Percentiles rank a stretch among this genome's conserved stretches.
These are phyloP conservation scores for Diutina neorugosa DNA, from an alignment of 1,139 yeast species.

Conservation along the genomic window DNA sequence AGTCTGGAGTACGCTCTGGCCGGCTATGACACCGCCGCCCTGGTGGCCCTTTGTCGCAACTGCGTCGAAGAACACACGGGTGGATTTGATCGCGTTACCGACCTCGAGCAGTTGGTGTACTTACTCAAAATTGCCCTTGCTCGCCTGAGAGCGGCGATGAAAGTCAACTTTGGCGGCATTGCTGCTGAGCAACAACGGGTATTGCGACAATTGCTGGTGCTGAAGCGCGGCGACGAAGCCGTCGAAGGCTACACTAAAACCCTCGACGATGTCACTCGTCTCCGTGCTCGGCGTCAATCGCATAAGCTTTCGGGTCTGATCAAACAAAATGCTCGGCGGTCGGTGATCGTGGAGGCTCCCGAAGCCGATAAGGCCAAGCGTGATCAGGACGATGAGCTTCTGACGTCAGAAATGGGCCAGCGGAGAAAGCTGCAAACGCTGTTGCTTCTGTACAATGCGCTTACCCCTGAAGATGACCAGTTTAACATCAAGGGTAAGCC, in stretches of 20 bases:
- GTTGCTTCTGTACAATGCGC: slow-evolving; percentile 1
- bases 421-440: not conserved
- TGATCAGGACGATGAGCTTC: slow-evolving; percentile 9
- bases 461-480: slow-evolving; percentile 17
- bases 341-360: slow-evolving; percentile 37
- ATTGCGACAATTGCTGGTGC: not conserved
- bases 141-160: slow-evolving; percentile 63
- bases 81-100: slow-evolving; percentile 58
- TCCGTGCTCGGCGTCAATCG: slow-evolving; percentile 65
- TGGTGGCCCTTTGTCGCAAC: slow-evolving; percentile 36
- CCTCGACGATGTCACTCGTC: slow-evolving; percentile 62
- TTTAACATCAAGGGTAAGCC: slow-evolving; percentile 20
- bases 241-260: slow-evolving; percentile 51
- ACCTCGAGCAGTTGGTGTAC: slow-evolving; percentile 61
- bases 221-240: slow-evolving; percentile 9
- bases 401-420: not conserved
- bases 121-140: slow-evolving; percentile 74
- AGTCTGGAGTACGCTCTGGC: not conserved
- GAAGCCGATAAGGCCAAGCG: slow-evolving; percentile 39
- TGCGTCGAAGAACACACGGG: slow-evolving; percentile 10
- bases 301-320: slow-evolving; percentile 47
- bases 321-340: slow-evolving; percentile 35
- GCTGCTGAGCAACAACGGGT: not conserved
- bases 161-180: slow-evolving; percentile 5
- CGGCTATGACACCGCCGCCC: not conserved